These are phyloP conservation scores for Hortaea werneckii DNA, from an alignment of 2,329 filamentous ascomycete genomes.

Conservation along the genomic window DNA sequence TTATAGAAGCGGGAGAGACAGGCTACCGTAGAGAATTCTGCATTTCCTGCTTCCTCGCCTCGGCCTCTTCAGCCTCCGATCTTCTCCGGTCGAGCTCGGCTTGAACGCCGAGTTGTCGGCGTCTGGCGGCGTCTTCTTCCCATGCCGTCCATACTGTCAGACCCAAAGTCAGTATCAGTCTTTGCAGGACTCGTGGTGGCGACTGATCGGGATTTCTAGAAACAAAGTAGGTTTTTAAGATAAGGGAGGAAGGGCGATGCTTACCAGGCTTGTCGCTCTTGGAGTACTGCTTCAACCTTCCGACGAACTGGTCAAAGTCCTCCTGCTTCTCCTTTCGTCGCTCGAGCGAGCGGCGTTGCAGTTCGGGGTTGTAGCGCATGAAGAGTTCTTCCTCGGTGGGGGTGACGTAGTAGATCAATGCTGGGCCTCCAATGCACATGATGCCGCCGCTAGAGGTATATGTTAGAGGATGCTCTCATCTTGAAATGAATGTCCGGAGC, in stretches of 20 bases:
- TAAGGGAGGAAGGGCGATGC: constrained; percentile 24
- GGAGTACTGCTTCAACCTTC: constrained; percentile 72
- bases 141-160: constrained; percentile 26
- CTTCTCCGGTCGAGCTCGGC: constrained; percentile 22
- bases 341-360: constrained; percentile 82
- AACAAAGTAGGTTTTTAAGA: neutral
- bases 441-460: constrained; percentile 51
- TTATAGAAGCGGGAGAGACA: neutral
- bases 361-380: constrained; percentile 80
- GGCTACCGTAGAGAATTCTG: constrained; percentile 17
- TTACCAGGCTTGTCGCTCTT: constrained; percentile 86
- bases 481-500: too few species aligned
- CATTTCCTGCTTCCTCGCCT: constrained; percentile 23
- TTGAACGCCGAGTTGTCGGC: constrained; percentile 14
- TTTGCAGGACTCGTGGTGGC: neutral
- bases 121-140: constrained; percentile 23
- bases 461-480: neutral
- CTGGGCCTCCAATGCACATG: constrained; percentile 74
- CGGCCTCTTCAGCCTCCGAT: constrained; percentile 18
- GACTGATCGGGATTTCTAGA: neutral
- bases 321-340: constrained; percentile 63
- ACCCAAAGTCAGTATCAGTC: neutral
- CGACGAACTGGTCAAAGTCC: constrained; percentile 85
- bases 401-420: constrained; percentile 66
- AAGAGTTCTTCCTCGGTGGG: constrained; percentile 90